phyloP scores from a whole-genome alignment of 2,329 filamentous ascomycete species.

The Aspergillus candidus region DNA sequence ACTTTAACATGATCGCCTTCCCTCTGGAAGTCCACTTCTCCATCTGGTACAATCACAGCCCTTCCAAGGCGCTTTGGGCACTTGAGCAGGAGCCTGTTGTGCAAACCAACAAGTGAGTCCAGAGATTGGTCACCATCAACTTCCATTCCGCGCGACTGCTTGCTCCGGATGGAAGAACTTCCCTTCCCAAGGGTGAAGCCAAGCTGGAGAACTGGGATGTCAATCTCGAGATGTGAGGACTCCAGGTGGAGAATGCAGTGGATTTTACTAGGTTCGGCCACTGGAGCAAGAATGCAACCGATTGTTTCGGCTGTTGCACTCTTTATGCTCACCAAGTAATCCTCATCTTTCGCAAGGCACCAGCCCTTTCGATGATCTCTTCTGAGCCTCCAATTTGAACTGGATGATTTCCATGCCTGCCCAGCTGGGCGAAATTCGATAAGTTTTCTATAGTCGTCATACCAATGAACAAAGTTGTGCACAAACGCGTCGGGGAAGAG shows the following conservation, averaged over 20 bases:
- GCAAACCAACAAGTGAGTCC: slow-evolving; percentile 46
- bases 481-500: slow-evolving; percentile 34
- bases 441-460: slow-evolving; percentile 22
- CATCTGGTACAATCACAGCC: slow-evolving; percentile 38
- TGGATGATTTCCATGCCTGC: slow-evolving; percentile 23
- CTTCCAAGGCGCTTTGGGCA: slow-evolving; percentile 17
- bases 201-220: slow-evolving; percentile 45
- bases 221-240: slow-evolving; percentile 28
- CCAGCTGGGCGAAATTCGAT: slow-evolving; percentile 28
- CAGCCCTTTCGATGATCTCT: not conserved
- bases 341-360: slow-evolving; percentile 1
- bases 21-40: slow-evolving; percentile 15
- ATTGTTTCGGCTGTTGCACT: slow-evolving; percentile 6
- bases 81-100: slow-evolving; percentile 47
- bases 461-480: slow-evolving; percentile 45
- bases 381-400: slow-evolving; percentile 19
- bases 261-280: slow-evolving; percentile 35
- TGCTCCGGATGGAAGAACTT: slow-evolving; percentile 34
- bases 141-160: slow-evolving; percentile 46
- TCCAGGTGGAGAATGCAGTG: slow-evolving; percentile 26
- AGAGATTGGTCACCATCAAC: slow-evolving; percentile 45
- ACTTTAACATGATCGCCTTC: slow-evolving; percentile 32
- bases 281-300: slow-evolving; percentile 20
- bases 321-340: slow-evolving; percentile 12
- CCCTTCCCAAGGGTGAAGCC: slow-evolving; percentile 39